Evolutionary conservation across 2,329 filamentous ascomycete species (phyloP).

Genomic region (Fusarium sp.): DNA sequence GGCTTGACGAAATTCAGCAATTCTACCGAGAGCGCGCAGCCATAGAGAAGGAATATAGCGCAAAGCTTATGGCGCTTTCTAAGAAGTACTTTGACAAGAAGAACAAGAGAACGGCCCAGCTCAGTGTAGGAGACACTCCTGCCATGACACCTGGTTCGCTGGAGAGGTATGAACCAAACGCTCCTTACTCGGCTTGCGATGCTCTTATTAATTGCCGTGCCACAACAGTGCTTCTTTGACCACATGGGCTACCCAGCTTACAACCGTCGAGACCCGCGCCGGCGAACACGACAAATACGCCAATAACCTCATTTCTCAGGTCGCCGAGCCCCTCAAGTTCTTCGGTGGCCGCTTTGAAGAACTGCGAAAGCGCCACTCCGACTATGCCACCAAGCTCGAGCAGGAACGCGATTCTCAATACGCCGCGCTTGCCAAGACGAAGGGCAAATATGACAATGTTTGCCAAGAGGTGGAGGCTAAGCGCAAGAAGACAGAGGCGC

Average conservation of each 20-base stretch:
- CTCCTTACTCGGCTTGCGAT: background rate
- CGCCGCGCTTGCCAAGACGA: slow-evolving; percentile 86
- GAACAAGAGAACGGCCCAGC: slow-evolving; percentile 82
- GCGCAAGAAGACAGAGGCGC: slow-evolving; percentile 92
- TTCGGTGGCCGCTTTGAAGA: slow-evolving; percentile 85
- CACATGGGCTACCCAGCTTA: slow-evolving; percentile 95
- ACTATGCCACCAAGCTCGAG: slow-evolving; percentile 89
- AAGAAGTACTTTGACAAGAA: slow-evolving; percentile 99
- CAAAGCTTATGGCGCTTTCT: slow-evolving; percentile 85
- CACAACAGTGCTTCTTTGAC: slow-evolving; percentile 83
- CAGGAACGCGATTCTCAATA: slow-evolving; percentile 89
- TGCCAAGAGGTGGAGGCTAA: slow-evolving; percentile 96
- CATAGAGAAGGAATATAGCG: slow-evolving; percentile 97
- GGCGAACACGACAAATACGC: slow-evolving; percentile 89
- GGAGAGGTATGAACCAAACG: slow-evolving; percentile 70
- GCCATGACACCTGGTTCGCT: slow-evolving; percentile 94
- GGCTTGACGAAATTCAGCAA: slow-evolving; percentile 96
- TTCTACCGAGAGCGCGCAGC: slow-evolving; percentile 95
- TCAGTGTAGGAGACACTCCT: slow-evolving; percentile 95
- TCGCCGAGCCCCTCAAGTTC: slow-evolving; percentile 87
- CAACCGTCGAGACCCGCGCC: slow-evolving; percentile 86
- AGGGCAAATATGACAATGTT: slow-evolving; percentile 89
- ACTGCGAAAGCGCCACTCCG: slow-evolving; percentile 87
- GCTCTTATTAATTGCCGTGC: slow-evolving; percentile 39
- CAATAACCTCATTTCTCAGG: slow-evolving; percentile 78